Evolutionary conservation across 208 protist genomes (phyloP).

Genomic region (Wallacemonas sp.): DNA sequence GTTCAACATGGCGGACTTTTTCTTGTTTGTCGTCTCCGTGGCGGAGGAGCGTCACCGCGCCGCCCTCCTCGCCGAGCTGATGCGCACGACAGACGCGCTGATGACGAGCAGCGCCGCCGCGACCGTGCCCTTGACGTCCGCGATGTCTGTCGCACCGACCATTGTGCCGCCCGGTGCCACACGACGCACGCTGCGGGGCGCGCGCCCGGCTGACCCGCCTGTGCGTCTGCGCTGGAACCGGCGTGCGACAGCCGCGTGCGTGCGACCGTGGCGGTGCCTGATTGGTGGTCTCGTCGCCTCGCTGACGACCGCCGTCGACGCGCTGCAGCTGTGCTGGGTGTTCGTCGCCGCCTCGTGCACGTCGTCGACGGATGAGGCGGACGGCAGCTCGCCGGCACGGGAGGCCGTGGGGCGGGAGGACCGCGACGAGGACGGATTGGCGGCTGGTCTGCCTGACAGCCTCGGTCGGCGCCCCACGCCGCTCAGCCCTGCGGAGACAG

Average conservation of each 20-base stretch:
- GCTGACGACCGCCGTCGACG: conserved; percentile 3
- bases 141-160: no score
- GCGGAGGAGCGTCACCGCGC: not conserved
- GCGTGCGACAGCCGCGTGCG: not conserved
- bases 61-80: not conserved
- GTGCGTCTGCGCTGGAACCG: not conserved
- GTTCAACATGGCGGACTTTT: conserved; percentile 47
- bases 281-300: not conserved
- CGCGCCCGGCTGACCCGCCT: not conserved
- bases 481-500: not conserved
- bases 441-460: no score
- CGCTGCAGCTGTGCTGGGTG: not conserved
- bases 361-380: no score
- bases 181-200: not conserved
- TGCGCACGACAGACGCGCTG: conserved; percentile 2
- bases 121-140: not conserved
- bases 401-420: no score
- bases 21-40: conserved; percentile 31
- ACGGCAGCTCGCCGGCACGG: no score
- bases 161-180: no score
- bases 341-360: not conserved
- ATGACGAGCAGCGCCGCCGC: not conserved
- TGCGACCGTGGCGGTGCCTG: not conserved
- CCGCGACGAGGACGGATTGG: no score
- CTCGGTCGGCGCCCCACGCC: no score